Evolutionary conservation across 352 stramenopile genomes (phyloP), one percentile per base, ranked within the genome.

Genomic region (Blastocystis sp.): DNA sequence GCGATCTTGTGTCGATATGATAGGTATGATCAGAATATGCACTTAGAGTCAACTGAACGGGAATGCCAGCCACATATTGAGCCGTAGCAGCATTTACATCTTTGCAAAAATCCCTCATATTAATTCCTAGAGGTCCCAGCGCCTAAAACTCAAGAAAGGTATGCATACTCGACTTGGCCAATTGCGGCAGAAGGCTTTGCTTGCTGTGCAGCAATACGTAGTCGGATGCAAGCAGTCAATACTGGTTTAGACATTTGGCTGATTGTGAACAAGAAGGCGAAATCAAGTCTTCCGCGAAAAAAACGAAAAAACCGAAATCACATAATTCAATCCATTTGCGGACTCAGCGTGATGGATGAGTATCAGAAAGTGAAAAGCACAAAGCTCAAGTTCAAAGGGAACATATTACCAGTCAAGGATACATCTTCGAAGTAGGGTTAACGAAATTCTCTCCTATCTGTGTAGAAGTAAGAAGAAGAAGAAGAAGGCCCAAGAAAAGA

Each of bases 71-170:
- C 77, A 94, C 92, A 63, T 97, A 93, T 61, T 95, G 93, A 91
- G 93, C 92, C 50, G 96, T 98, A 87, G 93, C 93, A 23, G 98
- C 96, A 91, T 99, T 99, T 91, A 99, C 98, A 76, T 96, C 94
- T 92, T 98, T 98, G 93, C 96, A 98, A 92, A 99, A 99, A 91
- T 98, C 95, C 91, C 98, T 97, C 97, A 99, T 99, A 92, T 99
- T 99, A 50, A 99, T 95, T 87, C 96, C 97, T 3, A 98, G 92
- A 50, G 96, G 97, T 92, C 97, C 97, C 15, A 98, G 92, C 54
- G 94, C 93, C 91, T 96, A 68, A 11, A 47, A 7, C 18, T 93
- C 18, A 88, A 41, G 6, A 5, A 37, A 61, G 7, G 6, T 2
- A 39, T 26, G 26, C 9, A 50, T n/a, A 9, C 6, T 29, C 3